Conservation (phyloP, 2,329 filamentous ascomycete genomes). For the Penicillium sp. region DNA sequence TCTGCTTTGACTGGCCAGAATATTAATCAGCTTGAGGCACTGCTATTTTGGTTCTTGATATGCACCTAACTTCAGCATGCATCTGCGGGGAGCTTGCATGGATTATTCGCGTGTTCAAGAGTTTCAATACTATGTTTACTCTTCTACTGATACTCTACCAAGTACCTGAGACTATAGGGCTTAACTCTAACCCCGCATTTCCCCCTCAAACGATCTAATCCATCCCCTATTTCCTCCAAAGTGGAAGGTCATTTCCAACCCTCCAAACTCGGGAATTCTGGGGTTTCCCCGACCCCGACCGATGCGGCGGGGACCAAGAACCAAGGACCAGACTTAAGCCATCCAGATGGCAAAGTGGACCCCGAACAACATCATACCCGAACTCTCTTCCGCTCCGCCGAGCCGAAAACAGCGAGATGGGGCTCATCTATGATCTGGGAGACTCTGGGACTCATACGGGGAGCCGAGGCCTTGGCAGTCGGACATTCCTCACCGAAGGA, state of each 20-base stretch:
- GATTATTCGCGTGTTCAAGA: neutral
- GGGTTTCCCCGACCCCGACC: conserved; percentile 1
- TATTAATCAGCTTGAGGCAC: neutral
- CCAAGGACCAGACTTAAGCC: neutral
- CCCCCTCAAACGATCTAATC: neutral
- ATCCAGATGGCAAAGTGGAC: neutral
- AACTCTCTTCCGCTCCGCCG: conserved; percentile 28
- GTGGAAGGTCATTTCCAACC: no score
- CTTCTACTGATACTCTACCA: neutral
- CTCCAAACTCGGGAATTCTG: neutral
- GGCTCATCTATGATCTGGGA: neutral
- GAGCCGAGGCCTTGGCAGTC: neutral
- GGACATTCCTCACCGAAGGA: neutral
- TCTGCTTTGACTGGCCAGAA: neutral
- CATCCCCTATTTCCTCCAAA: neutral
- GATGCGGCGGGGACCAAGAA: neutral
- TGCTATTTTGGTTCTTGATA: conserved; percentile 1
- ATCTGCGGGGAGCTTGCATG: neutral
- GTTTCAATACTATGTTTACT: neutral
- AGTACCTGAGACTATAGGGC: neutral
- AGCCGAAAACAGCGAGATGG: conserved; percentile 21
- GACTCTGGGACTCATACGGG: neutral
- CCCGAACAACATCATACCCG: conserved; percentile 10
- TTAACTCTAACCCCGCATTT: neutral
- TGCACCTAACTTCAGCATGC: neutral